Percentiles rank a stretch among this genome's conserved stretches.
Evolutionary conservation across 495 filamentous ascomycete species (phyloP).

Genomic region (Aspergillus heteromorphus): DNA sequence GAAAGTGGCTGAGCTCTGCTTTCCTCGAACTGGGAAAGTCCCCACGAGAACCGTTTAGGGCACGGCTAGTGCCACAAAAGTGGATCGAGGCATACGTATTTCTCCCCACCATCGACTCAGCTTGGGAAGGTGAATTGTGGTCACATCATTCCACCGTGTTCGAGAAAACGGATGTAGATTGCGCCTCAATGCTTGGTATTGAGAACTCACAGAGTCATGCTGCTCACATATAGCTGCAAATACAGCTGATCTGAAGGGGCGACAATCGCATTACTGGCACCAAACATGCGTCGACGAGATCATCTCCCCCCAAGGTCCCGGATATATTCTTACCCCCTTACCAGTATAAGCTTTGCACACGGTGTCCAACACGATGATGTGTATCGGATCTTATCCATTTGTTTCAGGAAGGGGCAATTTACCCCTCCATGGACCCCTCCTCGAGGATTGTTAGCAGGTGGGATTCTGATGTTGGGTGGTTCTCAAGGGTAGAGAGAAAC

Average conservation of each 20-base stretch:
- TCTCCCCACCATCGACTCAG: neutral
- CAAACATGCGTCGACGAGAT: no score
- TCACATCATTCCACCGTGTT: neutral
- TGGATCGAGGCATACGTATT: conserved; percentile 2
- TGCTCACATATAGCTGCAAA: neutral
- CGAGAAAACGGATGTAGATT: neutral
- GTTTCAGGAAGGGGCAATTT: no score
- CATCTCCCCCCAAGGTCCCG: no score
- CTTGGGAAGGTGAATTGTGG: neutral
- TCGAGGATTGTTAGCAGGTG: no score
- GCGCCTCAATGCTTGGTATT: neutral
- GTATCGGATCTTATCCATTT: no score
- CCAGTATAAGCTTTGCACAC: no score
- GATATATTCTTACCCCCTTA: no score
- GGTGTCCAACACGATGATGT: no score
- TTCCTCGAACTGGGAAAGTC: neutral
- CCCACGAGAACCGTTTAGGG: neutral
- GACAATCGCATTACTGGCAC: no score
- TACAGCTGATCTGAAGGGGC: neutral
- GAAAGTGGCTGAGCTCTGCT: neutral
- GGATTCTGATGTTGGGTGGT: no score
- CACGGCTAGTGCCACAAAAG: neutral
- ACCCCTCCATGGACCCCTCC: no score
- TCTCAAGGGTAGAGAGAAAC: no score
- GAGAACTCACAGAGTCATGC: neutral